These are phyloP conservation scores for Ceratobasidium sp. DNA, from an alignment of 1,284 basidiomycete species.

Conservation along the genomic window DNA sequence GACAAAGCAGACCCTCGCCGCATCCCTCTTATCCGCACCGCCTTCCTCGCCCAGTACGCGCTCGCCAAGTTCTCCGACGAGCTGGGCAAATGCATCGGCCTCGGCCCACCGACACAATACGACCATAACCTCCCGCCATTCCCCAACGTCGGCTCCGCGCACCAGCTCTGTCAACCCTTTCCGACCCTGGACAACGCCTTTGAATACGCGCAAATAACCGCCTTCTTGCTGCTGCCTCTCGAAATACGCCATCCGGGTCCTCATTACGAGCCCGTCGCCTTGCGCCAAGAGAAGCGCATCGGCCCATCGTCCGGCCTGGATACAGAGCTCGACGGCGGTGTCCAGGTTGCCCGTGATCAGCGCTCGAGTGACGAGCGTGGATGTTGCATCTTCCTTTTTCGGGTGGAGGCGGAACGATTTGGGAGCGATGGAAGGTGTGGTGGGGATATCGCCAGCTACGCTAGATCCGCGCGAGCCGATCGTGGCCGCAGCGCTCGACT, in stretches of 20 bases:
- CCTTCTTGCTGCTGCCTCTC: slow-evolving; percentile 74
- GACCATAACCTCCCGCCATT: no score
- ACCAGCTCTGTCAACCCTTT: slow-evolving; percentile 94
- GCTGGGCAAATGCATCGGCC: slow-evolving; percentile 83
- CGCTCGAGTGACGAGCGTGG: no score
- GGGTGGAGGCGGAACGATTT: no score
- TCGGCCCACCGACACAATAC: slow-evolving; percentile 96
- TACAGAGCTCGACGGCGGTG: no score
- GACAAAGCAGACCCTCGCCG: slow-evolving; percentile 12
- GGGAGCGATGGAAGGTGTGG: no score
- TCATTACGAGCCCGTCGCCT: slow-evolving; percentile 90
- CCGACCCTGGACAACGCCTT: slow-evolving; percentile 83
- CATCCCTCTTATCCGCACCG: slow-evolving; percentile 18
- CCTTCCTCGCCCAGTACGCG: slow-evolving; percentile 18
- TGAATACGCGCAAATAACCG: slow-evolving; percentile 94
- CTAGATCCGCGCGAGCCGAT: no score
- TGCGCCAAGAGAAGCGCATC: no score
- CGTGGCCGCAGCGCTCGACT: no score
- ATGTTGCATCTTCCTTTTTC: no score
- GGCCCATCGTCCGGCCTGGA: no score
- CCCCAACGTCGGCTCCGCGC: slow-evolving; percentile 68
- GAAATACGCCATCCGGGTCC: slow-evolving; percentile 96
- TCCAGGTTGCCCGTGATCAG: no score
- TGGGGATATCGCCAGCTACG: no score
- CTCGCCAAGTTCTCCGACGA: slow-evolving; percentile 90